Base-by-base conservation (phyloP, 768 basidiomycete genomes). In the Rhizopogon salebrosus region DNA sequence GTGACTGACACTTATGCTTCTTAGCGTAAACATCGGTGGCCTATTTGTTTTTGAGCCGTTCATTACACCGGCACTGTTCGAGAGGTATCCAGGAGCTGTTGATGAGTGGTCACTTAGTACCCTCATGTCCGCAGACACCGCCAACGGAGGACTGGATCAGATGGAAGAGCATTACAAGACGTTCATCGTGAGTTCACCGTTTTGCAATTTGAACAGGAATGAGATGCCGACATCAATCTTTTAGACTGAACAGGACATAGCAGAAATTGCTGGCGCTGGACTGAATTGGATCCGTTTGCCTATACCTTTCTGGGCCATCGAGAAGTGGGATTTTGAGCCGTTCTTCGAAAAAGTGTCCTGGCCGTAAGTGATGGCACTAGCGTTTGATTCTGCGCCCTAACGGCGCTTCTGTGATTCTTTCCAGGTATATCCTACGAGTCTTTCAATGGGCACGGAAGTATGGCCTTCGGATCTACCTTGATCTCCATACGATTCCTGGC, bases 361-460 rank as follows among this genome's bases (percentile, higher is more conserved):
- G 92, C 82, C 79, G 77, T 84, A 65, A 55, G 77, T 67, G 9
- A 41, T 6, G 50, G 4, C n/a, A 38, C 42, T 18, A 37, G 20
- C 43, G 22, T n/a, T 46, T 34, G 51, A 54, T n/a, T 58, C 37
- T 26, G 2, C 13, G 41, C 2, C 24, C 40, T 23, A 20, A 20
- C 39, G 53, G 20, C 20, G 20, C 0, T 8, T 3, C 22, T 1
- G 23, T 48, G 23, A 49, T 36, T n/a, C 35, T 8, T 26, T 14
- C 35, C 57, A 84, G 82, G 56, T 92, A 93, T 70, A 82, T 90
- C 67, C 70, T 91, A 18, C 82, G 82, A 42, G 77, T 87, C 20
- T 72, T 95, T 34, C 76, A 74, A 3, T 97, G 93, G 93, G 85
- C 84, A 13, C 76, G 92, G 48, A 95, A 97, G 69, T 95, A 95